Evolutionary conservation across 1,284 basidiomycete species (phyloP).

Genomic region (Vanrija sp.): DNA sequence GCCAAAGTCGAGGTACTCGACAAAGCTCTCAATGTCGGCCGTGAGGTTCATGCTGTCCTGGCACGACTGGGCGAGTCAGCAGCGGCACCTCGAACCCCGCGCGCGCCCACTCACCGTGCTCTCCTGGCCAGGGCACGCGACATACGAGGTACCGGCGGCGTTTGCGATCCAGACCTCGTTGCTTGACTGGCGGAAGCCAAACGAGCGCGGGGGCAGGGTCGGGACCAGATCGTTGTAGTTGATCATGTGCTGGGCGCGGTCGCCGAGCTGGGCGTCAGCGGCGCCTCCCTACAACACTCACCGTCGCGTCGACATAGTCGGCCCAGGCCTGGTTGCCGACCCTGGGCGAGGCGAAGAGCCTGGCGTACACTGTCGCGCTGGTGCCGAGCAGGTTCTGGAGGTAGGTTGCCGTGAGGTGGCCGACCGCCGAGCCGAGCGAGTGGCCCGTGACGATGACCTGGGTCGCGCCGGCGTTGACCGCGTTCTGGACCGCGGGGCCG

Average conservation of each 20-base stretch:
- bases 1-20: not conserved
- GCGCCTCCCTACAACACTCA: not conserved
- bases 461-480: constrained; percentile 1
- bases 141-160: constrained; percentile 4
- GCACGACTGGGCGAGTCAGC: not conserved
- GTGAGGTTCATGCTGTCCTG: no score
- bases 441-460: constrained; percentile 26
- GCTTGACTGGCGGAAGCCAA: constrained; percentile 18
- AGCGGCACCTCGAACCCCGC: no score
- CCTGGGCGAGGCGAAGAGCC: constrained; percentile 23
- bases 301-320: constrained; percentile 20
- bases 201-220: constrained; percentile 21
- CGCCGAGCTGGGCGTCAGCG: constrained; percentile 7
- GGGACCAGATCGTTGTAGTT: constrained; percentile 27
- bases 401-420: constrained; percentile 15
- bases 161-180: constrained; percentile 24
- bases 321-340: constrained; percentile 27
- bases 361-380: constrained; percentile 7
- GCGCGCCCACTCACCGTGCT: not conserved
- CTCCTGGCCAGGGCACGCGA: constrained; percentile 26
- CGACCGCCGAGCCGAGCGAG: constrained; percentile 23
- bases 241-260: constrained; percentile 19
- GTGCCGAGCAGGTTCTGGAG: constrained; percentile 13
- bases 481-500: constrained; percentile 3
- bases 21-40: not conserved